Conservation (phyloP, 192 early-diverging fungal genomes). For the Entomortierella lignicola region DNA sequence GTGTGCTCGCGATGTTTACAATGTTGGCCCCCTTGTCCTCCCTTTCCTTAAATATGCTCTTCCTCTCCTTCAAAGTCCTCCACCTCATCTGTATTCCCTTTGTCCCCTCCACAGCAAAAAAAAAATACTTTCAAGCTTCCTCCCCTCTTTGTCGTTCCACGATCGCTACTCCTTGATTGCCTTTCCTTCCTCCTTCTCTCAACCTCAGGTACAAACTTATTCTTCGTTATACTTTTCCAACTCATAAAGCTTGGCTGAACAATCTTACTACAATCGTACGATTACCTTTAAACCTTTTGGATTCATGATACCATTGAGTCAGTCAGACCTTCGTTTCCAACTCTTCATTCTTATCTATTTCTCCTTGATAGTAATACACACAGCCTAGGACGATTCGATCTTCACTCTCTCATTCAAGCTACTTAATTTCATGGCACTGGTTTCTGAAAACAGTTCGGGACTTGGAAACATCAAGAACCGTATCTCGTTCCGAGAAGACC, state of each 20-base stretch:
- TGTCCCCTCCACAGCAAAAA: neutral
- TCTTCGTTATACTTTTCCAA: neutral
- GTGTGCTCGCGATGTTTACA: neutral
- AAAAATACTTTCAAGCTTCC: neutral
- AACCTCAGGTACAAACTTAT: neutral
- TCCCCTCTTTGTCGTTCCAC: neutral
- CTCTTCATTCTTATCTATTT: too few species aligned
- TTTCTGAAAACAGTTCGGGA: conserved; percentile 11
- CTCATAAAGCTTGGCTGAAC: too few species aligned
- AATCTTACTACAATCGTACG: too few species aligned
- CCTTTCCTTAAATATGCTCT: conserved; percentile 13
- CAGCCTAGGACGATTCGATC: neutral
- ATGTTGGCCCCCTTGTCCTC: neutral
- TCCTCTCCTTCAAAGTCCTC: too few species aligned
- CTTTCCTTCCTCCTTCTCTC: neutral
- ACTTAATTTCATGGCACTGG: conserved; percentile 17
- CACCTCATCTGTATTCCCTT: neutral
- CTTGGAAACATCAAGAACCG: conserved; percentile 32
- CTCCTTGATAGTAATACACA: too few species aligned
- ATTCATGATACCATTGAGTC: too few species aligned
- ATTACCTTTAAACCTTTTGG: too few species aligned
- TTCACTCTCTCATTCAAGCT: neutral
- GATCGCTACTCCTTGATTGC: neutral
- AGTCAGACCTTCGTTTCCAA: too few species aligned
- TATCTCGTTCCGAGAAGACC: conserved; percentile 39